Base-by-base conservation (phyloP, 495 filamentous ascomycete genomes). In the Parachaetomium inaequale region DNA sequence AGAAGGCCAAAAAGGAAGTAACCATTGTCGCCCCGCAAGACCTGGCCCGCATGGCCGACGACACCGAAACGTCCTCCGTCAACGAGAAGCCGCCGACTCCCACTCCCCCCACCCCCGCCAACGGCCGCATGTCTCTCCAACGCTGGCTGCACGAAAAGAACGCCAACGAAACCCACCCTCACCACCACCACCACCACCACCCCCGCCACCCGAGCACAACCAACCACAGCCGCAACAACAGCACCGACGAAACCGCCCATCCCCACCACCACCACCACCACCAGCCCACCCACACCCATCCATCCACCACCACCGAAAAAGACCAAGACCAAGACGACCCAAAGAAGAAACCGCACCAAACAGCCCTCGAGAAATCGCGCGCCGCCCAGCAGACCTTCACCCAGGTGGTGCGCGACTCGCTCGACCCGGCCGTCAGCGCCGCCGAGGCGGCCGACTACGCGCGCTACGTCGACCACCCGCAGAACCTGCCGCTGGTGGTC, bases 381-480 rank as follows among this genome's bases (percentile, higher is more conserved):
- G 83, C 86, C 7, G 86, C 88, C 4, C 90, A 94, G 69, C 90
- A 88, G 88, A 93, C 93, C 0, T 85, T 97, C 43, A 85, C 87
- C n/a, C 88, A 95, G 68, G 84, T 96, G 32, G 86, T 94, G 21
- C 77, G 83, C 26, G 87, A 91, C 68, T 89, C 87, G 12, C 80
- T 97, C 25, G 88, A 92, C 67, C 92, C 92, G 11, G 83, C 83
- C 12, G 90, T 97, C 61, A 86, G 82, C 17, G 65, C 77, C 7
- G 80, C 80, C 31, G 95, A 98, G 72, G 83, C 86, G 7, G 87
- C 88, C 25, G 94, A 97, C 68, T 98, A 98, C 74, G 78, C 87
- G 32, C 84, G 88, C n/a, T 97, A 98, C 75, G 87, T 98, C 72
- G 85, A 85, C 54, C 94, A 98, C 72, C 93, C 94, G 8, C 86